Conservation (phyloP, 2,329 filamentous ascomycete genomes). For the Sarocladiaceae sp. region DNA sequence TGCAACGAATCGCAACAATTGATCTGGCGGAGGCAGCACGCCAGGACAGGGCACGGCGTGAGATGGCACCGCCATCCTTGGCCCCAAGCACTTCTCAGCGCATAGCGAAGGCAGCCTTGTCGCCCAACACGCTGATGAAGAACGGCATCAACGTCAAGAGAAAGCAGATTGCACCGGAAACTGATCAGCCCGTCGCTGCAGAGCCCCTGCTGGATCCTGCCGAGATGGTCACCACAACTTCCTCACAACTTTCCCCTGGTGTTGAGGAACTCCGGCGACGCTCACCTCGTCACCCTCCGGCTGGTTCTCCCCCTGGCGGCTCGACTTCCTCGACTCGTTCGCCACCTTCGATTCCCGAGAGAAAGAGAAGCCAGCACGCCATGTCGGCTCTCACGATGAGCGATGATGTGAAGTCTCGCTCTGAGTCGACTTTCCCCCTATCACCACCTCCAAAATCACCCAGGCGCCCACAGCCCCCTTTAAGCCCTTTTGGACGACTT, state of each 20-base stretch:
- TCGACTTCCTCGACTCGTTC: background rate
- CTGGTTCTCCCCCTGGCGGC: background rate
- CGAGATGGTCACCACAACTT: constrained; percentile 35
- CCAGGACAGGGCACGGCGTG: constrained; percentile 39
- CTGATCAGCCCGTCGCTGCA: constrained; percentile 12
- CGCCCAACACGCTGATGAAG: constrained; percentile 26
- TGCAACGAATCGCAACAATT: constrained; percentile 40
- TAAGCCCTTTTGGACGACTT: constrained; percentile 1
- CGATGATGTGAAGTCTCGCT: background rate
- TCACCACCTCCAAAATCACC: constrained; percentile 7
- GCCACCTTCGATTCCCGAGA: background rate
- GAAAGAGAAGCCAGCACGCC: constrained; percentile 1
- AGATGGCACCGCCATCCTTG: constrained; percentile 22
- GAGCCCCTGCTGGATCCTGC: constrained; percentile 15
- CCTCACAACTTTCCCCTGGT: constrained; percentile 44
- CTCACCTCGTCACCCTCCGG: constrained; percentile 37
- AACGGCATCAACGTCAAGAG: constrained; percentile 30
- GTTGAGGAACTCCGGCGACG: constrained; percentile 43
- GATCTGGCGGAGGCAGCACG: constrained; percentile 42
- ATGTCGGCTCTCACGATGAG: background rate
- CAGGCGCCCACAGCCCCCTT: background rate
- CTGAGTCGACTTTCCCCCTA: background rate
- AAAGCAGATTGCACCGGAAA: constrained; percentile 25
- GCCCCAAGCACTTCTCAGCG: constrained; percentile 25
- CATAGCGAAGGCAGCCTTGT: constrained; percentile 28